phyloP scores from a whole-genome alignment of 1,139 yeast species.

The Yamadazyma spencermartinsiae region DNA sequence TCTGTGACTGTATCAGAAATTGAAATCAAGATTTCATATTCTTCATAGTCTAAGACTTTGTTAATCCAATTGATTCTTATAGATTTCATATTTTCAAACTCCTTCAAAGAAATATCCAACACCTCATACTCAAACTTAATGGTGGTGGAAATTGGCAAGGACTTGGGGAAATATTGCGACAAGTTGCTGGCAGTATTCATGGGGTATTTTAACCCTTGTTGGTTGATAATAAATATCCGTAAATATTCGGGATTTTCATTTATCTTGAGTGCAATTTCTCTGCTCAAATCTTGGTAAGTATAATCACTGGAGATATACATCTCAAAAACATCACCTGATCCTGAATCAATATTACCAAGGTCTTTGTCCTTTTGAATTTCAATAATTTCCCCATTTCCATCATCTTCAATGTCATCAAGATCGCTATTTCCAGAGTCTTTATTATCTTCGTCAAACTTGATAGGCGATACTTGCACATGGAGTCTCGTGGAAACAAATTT shows the following conservation, averaged over 20 bases:
- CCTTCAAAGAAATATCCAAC: slow-evolving; percentile 69
- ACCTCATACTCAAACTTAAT: slow-evolving; percentile 70
- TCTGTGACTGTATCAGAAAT: slow-evolving; percentile 57
- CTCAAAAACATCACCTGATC: slow-evolving; percentile 40
- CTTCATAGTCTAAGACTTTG: slow-evolving; percentile 62
- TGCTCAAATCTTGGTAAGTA: slow-evolving; percentile 59
- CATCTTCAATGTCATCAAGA: slow-evolving; percentile 47
- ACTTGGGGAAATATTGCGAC: slow-evolving; percentile 50
- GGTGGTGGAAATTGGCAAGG: slow-evolving; percentile 43
- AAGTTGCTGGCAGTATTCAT: slow-evolving; percentile 42
- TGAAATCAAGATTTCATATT: slow-evolving; percentile 69
- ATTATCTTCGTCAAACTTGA: slow-evolving; percentile 28
- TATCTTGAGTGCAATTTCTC: slow-evolving; percentile 55
- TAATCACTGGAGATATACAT: slow-evolving; percentile 71
- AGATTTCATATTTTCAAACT: slow-evolving; percentile 73
- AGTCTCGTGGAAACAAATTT: slow-evolving; percentile 66
- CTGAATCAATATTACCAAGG: slow-evolving; percentile 8
- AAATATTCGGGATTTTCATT: slow-evolving; percentile 60
- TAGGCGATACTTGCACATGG: slow-evolving; percentile 56
- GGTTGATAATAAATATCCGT: slow-evolving; percentile 60
- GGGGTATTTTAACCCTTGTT: slow-evolving; percentile 55
- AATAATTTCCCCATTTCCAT: slow-evolving; percentile 14
- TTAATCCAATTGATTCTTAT: slow-evolving; percentile 66
- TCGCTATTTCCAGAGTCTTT: slow-evolving; percentile 28
- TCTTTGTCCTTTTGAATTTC: slow-evolving; percentile 12